These are phyloP conservation scores for Amaranthus tricolor DNA, from an alignment of 179 eudicot species.

Conservation along the genomic window DNA sequence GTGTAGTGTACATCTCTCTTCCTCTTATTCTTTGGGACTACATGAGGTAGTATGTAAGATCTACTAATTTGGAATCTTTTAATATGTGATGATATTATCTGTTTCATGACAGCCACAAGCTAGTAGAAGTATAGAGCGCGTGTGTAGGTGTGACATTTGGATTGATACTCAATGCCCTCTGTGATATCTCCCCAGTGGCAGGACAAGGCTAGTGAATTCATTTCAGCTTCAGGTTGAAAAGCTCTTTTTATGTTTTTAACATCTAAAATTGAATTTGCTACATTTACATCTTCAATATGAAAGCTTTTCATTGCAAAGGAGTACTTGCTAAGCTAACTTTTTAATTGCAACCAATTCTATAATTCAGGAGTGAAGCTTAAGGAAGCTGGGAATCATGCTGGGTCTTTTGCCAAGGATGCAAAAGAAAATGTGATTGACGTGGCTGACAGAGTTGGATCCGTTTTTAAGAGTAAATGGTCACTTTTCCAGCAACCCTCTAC, in stretches of 20 bases:
- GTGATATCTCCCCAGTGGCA: slow-evolving; percentile 86
- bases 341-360: not conserved
- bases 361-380: slow-evolving; percentile 78
- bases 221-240: slow-evolving; percentile 65
- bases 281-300: too few relatives aligned
- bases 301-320: too few relatives aligned
- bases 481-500: slow-evolving; percentile 87
- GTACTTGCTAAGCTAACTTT: not conserved
- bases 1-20: too few relatives aligned
- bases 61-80: not conserved
- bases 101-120: slow-evolving; percentile 15
- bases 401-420: slow-evolving; percentile 86
- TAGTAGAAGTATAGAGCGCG: not conserved
- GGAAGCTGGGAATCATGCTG: slow-evolving; percentile 88
- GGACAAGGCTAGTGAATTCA: slow-evolving; percentile 82
- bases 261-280: not conserved
- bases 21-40: not conserved
- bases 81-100: slow-evolving; percentile 3
- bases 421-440: slow-evolving; percentile 75
- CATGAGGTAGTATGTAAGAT: not conserved
- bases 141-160: slow-evolving; percentile 18
- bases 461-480: slow-evolving; percentile 88
- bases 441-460: slow-evolving; percentile 78
- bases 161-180: slow-evolving; percentile 54
- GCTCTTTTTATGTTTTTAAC: not conserved